Conservation (phyloP, 345 rosid genomes). For the Barbarea vulgaris region DNA sequence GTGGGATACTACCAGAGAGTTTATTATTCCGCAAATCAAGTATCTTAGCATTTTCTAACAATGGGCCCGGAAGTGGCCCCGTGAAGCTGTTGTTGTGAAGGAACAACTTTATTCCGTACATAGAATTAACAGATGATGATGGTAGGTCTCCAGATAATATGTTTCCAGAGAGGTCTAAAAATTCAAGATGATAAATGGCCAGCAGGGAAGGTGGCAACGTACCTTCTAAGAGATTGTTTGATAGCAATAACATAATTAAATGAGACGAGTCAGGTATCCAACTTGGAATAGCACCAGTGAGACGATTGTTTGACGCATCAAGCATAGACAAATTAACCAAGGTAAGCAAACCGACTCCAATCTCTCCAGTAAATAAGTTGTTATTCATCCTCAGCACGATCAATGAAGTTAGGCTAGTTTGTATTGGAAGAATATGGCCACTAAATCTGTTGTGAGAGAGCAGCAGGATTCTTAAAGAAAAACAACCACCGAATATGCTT, state of each 20-base stretch:
- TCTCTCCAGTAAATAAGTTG: neutral
- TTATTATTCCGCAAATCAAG: too few relatives aligned
- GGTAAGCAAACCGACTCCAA: neutral
- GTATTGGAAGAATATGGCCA: neutral
- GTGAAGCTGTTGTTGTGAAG: neutral
- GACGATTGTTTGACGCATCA: neutral
- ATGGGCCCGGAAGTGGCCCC: neutral
- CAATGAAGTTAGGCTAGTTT: neutral
- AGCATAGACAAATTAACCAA: neutral
- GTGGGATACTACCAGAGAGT: too few relatives aligned
- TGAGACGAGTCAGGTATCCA: neutral
- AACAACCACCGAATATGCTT: neutral
- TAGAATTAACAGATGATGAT: neutral
- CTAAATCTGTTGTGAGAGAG: neutral
- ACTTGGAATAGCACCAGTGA: neutral
- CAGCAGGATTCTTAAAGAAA: neutral
- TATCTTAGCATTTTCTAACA: too few relatives aligned
- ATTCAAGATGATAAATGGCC: neutral
- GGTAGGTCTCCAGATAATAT: neutral
- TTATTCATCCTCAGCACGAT: neutral
- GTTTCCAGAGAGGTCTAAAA: neutral
- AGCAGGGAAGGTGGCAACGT: neutral
- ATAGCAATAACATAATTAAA: too few relatives aligned
- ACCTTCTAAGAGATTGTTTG: neutral
- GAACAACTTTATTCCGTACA: neutral